phyloP scores from a whole-genome alignment of 1,284 basidiomycete species.

The Boletus nobilissimus region DNA sequence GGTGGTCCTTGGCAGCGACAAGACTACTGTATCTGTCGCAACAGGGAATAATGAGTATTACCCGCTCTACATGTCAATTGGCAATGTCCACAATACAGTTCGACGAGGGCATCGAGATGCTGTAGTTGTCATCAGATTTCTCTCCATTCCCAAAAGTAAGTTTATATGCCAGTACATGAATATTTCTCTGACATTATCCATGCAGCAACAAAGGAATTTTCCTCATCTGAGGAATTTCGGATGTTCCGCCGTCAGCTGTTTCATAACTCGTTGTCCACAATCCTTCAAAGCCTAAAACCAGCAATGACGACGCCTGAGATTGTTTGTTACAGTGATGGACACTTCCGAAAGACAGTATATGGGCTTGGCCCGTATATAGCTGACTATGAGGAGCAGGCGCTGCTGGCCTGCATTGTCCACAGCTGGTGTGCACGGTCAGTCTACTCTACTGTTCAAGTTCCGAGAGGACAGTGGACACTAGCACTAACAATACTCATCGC shows the following conservation, averaged over 20 bases:
- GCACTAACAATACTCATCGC: background rate
- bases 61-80: constrained; percentile 16
- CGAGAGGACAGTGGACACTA: background rate
- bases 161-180: background rate
- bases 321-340: background rate
- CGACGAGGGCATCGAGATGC: background rate
- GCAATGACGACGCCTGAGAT: background rate
- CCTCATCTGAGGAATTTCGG: background rate
- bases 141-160: constrained; percentile 15
- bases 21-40: constrained; percentile 13
- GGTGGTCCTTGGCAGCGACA: constrained; percentile 16
- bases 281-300: background rate
- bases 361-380: constrained; percentile 7
- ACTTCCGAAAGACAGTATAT: background rate
- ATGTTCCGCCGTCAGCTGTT: constrained; percentile 1
- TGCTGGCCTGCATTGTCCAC: background rate
- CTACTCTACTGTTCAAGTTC: background rate
- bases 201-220: constrained; percentile 2
- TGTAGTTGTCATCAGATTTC: background rate
- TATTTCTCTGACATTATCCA: background rate
- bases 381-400: background rate
- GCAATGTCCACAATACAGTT: constrained; percentile 7
- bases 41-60: constrained; percentile 22
- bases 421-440: constrained; percentile 10
- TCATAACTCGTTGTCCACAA: background rate